Conservation (phyloP, 2,329 filamentous ascomycete genomes). For the Tolypocladium tropicale region DNA sequence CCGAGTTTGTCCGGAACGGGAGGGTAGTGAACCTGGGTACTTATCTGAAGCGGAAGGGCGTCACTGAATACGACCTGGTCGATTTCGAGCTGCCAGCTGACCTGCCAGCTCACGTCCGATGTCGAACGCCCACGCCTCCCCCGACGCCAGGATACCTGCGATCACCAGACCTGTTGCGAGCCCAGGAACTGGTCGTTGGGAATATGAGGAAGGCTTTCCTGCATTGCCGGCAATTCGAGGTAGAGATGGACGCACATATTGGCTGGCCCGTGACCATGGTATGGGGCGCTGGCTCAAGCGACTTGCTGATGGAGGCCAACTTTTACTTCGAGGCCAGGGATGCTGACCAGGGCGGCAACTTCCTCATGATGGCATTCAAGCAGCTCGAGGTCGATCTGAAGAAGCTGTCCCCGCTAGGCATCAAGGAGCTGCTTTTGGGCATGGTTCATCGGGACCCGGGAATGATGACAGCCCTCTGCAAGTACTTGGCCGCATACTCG, state of each 20-base stretch:
- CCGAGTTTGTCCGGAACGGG: conserved; percentile 41
- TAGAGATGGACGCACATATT: conserved; percentile 24
- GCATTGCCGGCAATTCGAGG: conserved; percentile 32
- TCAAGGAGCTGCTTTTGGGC: conserved; percentile 30
- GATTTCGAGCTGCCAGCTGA: conserved; percentile 33
- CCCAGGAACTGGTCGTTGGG: conserved; percentile 31
- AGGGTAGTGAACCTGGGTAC: conserved; percentile 41
- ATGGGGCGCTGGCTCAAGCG: conserved; percentile 33
- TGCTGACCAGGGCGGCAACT: conserved; percentile 27
- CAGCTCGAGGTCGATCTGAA: conserved; percentile 31
- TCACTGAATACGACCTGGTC: conserved; percentile 41
- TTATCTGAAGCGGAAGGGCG: conserved; percentile 41
- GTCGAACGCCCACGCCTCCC: conserved; percentile 33
- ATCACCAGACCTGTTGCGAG: conserved; percentile 31
- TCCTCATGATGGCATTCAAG: conserved; percentile 31
- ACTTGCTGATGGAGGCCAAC: conserved; percentile 32
- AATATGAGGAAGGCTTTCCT: conserved; percentile 34
- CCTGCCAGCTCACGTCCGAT: conserved; percentile 31
- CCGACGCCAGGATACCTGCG: conserved; percentile 29
- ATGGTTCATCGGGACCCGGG: conserved; percentile 33
- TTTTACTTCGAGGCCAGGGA: conserved; percentile 30
- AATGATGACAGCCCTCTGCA: conserved; percentile 34
- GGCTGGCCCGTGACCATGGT: conserved; percentile 31
- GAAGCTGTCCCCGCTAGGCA: conserved; percentile 31
- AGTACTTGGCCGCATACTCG: conserved; percentile 33